phyloP scores from a whole-genome alignment of 768 basidiomycete genomes.

The Tubosaeta sp. region DNA sequence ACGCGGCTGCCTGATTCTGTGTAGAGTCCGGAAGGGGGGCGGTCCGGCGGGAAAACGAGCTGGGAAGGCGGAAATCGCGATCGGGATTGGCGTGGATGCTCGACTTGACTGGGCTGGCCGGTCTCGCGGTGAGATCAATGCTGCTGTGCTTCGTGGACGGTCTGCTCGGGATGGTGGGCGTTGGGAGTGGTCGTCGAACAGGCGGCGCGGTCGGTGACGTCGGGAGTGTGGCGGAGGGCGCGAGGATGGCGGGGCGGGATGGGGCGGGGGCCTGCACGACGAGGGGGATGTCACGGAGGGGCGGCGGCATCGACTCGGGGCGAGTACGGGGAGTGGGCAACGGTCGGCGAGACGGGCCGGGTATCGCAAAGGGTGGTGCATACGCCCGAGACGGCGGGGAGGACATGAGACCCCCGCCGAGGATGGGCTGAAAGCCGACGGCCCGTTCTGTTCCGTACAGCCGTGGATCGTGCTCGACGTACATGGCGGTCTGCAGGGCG shows the following conservation, averaged over 20 bases:
- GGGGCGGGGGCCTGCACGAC: slow-evolving; percentile 30
- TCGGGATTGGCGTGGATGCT: slow-evolving; percentile 8
- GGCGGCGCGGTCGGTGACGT: slow-evolving; percentile 12
- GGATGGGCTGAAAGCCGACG: slow-evolving; percentile 14
- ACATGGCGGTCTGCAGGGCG: slow-evolving; percentile 3
- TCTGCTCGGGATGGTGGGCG: slow-evolving; percentile 5
- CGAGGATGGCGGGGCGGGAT: slow-evolving; percentile 28
- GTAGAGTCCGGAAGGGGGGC: slow-evolving; percentile 9
- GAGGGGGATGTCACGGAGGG: slow-evolving; percentile 14
- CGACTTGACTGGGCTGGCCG: slow-evolving; percentile 19
- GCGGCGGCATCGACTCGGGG: slow-evolving; percentile 25
- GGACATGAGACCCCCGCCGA: slow-evolving; percentile 7
- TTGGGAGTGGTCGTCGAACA: slow-evolving; percentile 23
- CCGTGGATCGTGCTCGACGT: slow-evolving; percentile 10
- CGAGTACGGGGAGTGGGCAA: slow-evolving; percentile 27
- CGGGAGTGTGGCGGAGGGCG: slow-evolving; percentile 16
- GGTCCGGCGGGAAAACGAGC: slow-evolving; percentile 21
- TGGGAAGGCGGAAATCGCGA: slow-evolving; percentile 20
- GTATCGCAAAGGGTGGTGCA: neutral
- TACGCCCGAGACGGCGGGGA: slow-evolving; percentile 1
- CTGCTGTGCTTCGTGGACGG: slow-evolving; percentile 17
- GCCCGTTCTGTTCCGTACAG: slow-evolving; percentile 9
- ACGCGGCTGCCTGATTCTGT: neutral
- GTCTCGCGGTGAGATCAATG: slow-evolving; percentile 21
- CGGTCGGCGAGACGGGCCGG: slow-evolving; percentile 25